phyloP scores from a whole-genome alignment of 2,329 filamentous ascomycete species.

The Aureobasidium sp. region DNA sequence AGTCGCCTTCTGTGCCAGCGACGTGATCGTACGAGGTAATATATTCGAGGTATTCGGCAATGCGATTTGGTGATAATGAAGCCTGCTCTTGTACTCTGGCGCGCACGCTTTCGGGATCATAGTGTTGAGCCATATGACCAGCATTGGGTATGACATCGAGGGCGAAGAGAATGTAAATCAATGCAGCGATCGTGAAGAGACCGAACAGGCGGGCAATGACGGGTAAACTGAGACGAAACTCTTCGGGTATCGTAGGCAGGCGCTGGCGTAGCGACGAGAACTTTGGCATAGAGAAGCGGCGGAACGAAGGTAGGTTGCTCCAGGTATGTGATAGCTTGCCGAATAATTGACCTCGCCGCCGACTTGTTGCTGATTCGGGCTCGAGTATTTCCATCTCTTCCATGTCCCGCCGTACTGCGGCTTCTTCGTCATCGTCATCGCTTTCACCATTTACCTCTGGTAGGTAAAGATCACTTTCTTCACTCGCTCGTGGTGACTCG shows the following conservation, averaged over 20 bases:
- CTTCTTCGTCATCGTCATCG: slow-evolving; percentile 48
- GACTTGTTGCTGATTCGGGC: slow-evolving; percentile 25
- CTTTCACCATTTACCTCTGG: slow-evolving; percentile 47
- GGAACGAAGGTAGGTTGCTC: slow-evolving; percentile 43
- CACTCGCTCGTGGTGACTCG: slow-evolving; percentile 64
- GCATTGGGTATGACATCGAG: slow-evolving; percentile 72
- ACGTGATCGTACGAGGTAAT: slow-evolving; percentile 82
- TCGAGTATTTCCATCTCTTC: slow-evolving; percentile 85
- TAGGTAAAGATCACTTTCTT: slow-evolving; percentile 45
- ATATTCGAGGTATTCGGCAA: slow-evolving; percentile 64
- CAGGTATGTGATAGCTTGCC: slow-evolving; percentile 51
- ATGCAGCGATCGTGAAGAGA: slow-evolving; percentile 63
- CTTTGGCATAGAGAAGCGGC: slow-evolving; percentile 35
- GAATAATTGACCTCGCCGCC: slow-evolving; percentile 33
- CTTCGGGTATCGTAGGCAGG: slow-evolving; percentile 39
- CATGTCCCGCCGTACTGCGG: slow-evolving; percentile 65
- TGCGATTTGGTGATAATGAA: slow-evolving; percentile 46
- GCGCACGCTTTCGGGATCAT: slow-evolving; percentile 76
- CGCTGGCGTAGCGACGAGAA: slow-evolving; percentile 14
- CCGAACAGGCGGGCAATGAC: slow-evolving; percentile 68
- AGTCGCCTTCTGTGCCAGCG: slow-evolving; percentile 90
- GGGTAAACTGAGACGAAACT: slow-evolving; percentile 51
- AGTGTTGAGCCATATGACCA: slow-evolving; percentile 59
- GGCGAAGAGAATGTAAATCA: slow-evolving; percentile 79
- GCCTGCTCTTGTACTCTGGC: slow-evolving; percentile 66